Percentiles rank a stretch among this genome's conserved stretches.
Conservation (phyloP, 768 basidiomycete genomes). For the Lactifluus rugatus region DNA sequence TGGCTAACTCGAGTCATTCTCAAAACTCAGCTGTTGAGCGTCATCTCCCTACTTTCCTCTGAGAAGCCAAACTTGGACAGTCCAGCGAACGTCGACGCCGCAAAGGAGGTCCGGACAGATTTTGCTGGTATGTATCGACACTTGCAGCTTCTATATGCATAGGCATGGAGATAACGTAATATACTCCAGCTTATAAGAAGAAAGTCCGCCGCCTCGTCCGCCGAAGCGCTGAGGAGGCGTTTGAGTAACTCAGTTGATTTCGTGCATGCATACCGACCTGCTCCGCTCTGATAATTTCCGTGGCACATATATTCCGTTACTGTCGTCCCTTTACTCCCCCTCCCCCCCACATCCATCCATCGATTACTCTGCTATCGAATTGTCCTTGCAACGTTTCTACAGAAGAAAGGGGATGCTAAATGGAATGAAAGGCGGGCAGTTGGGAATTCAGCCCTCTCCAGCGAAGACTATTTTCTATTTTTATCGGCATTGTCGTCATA, state of each 20-base stretch:
- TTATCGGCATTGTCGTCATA: neutral
- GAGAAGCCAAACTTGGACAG: conserved; percentile 88
- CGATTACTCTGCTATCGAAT: conserved; percentile 6
- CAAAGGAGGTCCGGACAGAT: conserved; percentile 72
- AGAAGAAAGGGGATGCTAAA: neutral
- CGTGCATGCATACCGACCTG: neutral
- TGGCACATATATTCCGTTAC: conserved; percentile 7
- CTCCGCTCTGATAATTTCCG: neutral
- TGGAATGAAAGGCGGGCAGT: neutral
- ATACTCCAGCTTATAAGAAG: conserved; percentile 74
- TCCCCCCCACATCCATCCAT: neutral
- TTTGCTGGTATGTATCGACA: conserved; percentile 37
- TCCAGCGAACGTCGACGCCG: conserved; percentile 94
- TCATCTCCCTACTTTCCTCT: conserved; percentile 90
- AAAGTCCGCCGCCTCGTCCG: conserved; percentile 87
- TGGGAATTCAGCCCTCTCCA: neutral
- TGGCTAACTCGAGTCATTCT: neutral
- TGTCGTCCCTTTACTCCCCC: conserved; percentile 1
- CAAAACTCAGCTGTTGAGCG: conserved; percentile 70
- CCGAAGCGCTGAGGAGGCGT: conserved; percentile 82
- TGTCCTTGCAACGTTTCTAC: neutral
- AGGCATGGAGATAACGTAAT: conserved; percentile 17
- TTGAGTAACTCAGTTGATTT: conserved; percentile 42
- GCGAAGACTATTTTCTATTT: neutral
- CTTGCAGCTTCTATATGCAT: neutral